Evolutionary conservation across 331 rosid genomes (phyloP).

Genomic region (Saraca asoca): DNA sequence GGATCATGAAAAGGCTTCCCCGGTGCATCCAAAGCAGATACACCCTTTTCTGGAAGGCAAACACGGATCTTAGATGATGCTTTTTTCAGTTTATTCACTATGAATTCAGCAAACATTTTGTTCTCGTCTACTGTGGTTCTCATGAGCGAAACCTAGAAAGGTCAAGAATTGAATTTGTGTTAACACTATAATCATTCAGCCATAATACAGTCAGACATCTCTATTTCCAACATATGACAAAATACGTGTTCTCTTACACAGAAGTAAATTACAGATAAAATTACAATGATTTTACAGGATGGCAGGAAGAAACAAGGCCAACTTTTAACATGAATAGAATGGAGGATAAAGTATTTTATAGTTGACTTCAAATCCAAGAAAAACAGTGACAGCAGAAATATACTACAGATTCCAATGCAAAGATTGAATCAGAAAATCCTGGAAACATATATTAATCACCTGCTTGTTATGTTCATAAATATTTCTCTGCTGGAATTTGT

Average conservation of each 20-base stretch:
- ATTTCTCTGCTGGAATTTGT: constrained; percentile 61
- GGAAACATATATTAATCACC: constrained; percentile 51
- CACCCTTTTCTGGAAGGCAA: constrained; percentile 83
- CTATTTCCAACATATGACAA: constrained; percentile 6
- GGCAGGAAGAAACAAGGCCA: constrained; percentile 5
- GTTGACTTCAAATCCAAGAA: constrained; percentile 12
- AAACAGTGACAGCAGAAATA: constrained; percentile 1
- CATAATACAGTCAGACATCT: constrained; percentile 19
- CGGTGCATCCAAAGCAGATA: constrained; percentile 86
- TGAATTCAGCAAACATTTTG: constrained; percentile 71
- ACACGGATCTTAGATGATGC: constrained; percentile 66
- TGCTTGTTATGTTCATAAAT: constrained; percentile 79
- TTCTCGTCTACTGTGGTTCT: constrained; percentile 80
- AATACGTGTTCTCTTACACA: constrained; percentile 22
- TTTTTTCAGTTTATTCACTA: constrained; percentile 69
- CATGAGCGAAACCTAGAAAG: constrained; percentile 76
- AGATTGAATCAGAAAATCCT: constrained; percentile 16
- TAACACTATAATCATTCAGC: constrained; percentile 5
- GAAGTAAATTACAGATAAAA: constrained; percentile 29
- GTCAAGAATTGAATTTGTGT: constrained; percentile 13
- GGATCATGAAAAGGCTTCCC: constrained; percentile 80
- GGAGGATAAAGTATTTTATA: constrained; percentile 6
- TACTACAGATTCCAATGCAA: constrained; percentile 30
- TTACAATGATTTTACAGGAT: constrained; percentile 25
- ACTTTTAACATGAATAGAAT: constrained; percentile 16